Evolutionary conservation across 192 early-diverging fungal species (phyloP).

Genomic region (Umbelopsis sp.): DNA sequence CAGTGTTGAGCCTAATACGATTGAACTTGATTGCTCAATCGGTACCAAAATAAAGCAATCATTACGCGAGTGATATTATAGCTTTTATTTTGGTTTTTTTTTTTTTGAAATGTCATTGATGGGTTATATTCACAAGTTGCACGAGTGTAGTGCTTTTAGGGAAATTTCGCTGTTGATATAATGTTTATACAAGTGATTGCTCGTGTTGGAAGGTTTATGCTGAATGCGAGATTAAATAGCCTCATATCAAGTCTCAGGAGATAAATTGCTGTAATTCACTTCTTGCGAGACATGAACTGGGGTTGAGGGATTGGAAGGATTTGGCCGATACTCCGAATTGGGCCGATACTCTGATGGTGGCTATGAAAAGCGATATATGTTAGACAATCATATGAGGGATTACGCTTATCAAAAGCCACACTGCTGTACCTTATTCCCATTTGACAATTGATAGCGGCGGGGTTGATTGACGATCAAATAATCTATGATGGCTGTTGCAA

Average conservation of each 20-base stretch:
- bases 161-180: neutral
- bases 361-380: neutral
- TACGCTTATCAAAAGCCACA: neutral
- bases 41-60: too few relatives aligned
- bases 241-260: slow-evolving; percentile 1
- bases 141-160: neutral
- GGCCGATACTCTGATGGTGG: slow-evolving; percentile 12
- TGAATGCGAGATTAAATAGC: neutral
- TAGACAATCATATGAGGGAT: neutral
- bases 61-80: too few relatives aligned
- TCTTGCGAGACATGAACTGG: slow-evolving; percentile 14
- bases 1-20: too few relatives aligned
- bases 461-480: slow-evolving; percentile 19
- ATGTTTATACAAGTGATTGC: slow-evolving; percentile 9
- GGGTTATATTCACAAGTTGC: slow-evolving; percentile 18
- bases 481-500: slow-evolving; percentile 12
- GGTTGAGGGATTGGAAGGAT: slow-evolving; percentile 14
- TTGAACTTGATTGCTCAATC: too few relatives aligned
- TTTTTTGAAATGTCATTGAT: neutral
- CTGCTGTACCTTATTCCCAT: neutral
- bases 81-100: slow-evolving; percentile 4
- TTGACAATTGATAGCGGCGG: neutral
- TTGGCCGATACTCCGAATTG: slow-evolving; percentile 4
- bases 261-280: slow-evolving; percentile 1
- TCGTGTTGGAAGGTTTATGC: neutral